Evolutionary conservation across 2,329 filamentous ascomycete species (phyloP).

Genomic region (Exophiala bonariae): DNA sequence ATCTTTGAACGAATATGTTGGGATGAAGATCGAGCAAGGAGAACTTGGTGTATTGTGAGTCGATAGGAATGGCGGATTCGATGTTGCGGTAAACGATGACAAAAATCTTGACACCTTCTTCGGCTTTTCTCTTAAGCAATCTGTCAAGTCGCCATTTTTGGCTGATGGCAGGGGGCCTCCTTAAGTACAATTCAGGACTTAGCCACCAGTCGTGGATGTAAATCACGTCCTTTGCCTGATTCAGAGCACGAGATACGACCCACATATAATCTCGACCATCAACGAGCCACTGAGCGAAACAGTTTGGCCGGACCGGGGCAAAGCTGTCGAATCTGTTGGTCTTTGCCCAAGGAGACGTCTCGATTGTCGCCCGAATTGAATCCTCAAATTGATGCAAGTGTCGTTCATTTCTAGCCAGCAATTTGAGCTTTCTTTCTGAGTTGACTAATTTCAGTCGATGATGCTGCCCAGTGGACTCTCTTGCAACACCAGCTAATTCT

Average conservation of each 20-base stretch:
- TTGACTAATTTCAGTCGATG: conserved; percentile 88
- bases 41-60: conserved; percentile 97
- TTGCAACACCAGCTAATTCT: conserved; percentile 65
- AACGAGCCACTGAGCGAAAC: conserved; percentile 94
- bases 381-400: conserved; percentile 90
- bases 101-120: conserved; percentile 95
- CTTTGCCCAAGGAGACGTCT: conserved; percentile 78
- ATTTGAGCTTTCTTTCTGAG: conserved; percentile 85
- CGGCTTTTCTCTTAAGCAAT: conserved; percentile 87
- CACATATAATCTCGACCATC: conserved; percentile 99
- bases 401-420: conserved; percentile 87
- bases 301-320: conserved; percentile 80
- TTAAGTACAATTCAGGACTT: conserved; percentile 92
- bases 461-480: conserved; percentile 67
- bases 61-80: conserved; percentile 93
- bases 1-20: conserved; percentile 94
- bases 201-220: conserved; percentile 99
- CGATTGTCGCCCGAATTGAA: conserved; percentile 83
- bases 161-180: conserved; percentile 89
- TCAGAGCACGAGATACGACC: conserved; percentile 95
- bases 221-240: conserved; percentile 95
- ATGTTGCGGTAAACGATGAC: conserved; percentile 98
- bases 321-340: conserved; percentile 90
- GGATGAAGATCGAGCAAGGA: conserved; percentile 92
- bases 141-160: conserved; percentile 97